Base-by-base conservation (phyloP, 352 stramenopile species). In the Phytophthora capsici region DNA sequence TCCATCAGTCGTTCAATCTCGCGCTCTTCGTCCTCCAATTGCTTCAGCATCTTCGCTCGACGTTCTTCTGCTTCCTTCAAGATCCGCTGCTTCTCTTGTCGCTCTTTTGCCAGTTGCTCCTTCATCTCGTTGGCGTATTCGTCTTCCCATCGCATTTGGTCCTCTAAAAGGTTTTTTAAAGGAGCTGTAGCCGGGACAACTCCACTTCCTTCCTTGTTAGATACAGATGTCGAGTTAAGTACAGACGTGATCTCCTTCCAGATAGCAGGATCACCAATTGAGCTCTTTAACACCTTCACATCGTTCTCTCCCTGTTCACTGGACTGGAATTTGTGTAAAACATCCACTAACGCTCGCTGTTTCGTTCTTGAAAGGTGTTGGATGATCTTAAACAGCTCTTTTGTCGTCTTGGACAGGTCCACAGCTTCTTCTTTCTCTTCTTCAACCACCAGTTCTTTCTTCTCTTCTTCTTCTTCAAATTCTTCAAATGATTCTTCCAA, bases 401-500 rank as follows among this genome's bases (percentile, higher is more conserved):
- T 84, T 0, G 84, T 90, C 40, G 84, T 93, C 13, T 64, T 59
- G 0, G 77, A 88, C 0, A 88, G 38, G 23, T 73, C 52, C 1
- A 63, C 16, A 5, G 48, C 44, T 19, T 56, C 17, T n/a, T 25
- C 14, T 14, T 69, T 38, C 28, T 68, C 47, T 48, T 66, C 55
- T 2, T 71, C 69, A 48, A 73, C 65, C 36, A 80, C 57, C 13
- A 73, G 57, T 17, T 80, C 72, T 47, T 61, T 34, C 51, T 60
- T 49, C 1, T 58, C 55, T 0, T 69, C 71, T 1, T 85, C 70
- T 1, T 82, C 80, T 38, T 93, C 82, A 71, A 92, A 93, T 25
- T 90, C 85, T 64, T 95, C 87, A 66, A 95, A 95, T 0, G 84
- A 93, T 34, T 95, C 87, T 16, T 93, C 84, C 64, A 91, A 58